These are phyloP conservation scores for Penicillium cinerascens DNA, from an alignment of 495 filamentous ascomycete genomes.

Conservation along the genomic window DNA sequence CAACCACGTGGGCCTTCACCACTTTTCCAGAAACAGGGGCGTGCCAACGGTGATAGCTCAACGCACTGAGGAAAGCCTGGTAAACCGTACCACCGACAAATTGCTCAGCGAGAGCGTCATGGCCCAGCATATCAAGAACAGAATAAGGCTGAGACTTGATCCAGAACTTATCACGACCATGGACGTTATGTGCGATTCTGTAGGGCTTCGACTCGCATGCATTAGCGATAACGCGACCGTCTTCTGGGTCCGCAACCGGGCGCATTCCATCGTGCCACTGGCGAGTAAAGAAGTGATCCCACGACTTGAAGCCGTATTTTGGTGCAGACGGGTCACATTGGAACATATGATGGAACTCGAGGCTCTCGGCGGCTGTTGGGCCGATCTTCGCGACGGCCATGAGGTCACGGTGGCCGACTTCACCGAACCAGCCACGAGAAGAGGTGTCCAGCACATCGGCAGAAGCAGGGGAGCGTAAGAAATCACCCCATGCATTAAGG, in stretches of 20 bases:
- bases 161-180: conserved; percentile 54
- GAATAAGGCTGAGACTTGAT: conserved; percentile 66
- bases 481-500: conserved; percentile 64
- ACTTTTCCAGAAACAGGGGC: conserved; percentile 58
- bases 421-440: conserved; percentile 59
- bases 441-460: conserved; percentile 52
- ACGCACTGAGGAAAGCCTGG: conserved; percentile 61
- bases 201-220: conserved; percentile 60
- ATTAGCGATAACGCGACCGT: conserved; percentile 53
- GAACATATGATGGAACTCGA: conserved; percentile 57
- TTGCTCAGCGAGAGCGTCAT: conserved; percentile 46
- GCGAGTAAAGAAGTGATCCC: conserved; percentile 77
- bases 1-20: conserved; percentile 49
- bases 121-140: conserved; percentile 57
- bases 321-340: conserved; percentile 20
- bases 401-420: conserved; percentile 27
- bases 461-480: conserved; percentile 53
- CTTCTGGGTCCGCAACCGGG: conserved; percentile 51
- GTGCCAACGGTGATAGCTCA: conserved; percentile 72
- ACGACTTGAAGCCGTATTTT: conserved; percentile 60
- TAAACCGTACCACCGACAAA: conserved; percentile 64
- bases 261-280: conserved; percentile 50
- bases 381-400: conserved; percentile 47
- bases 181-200: conserved; percentile 21
- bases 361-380: conserved; percentile 29